These are phyloP conservation scores for Botrytis porri DNA, from an alignment of 2,329 filamentous ascomycete species.

Conservation along the genomic window DNA sequence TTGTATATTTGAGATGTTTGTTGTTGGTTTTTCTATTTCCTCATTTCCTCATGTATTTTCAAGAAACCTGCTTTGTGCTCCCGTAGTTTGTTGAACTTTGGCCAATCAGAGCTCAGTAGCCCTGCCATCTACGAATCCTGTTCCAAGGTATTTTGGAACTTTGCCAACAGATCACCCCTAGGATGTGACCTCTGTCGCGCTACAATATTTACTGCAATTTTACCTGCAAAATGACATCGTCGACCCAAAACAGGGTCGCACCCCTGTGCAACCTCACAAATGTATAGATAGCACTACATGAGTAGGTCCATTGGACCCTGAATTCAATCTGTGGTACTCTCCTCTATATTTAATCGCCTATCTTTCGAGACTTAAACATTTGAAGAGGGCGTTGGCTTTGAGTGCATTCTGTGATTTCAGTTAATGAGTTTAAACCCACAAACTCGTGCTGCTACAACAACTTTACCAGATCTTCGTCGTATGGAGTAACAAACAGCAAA, in stretches of 20 bases:
- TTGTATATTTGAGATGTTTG: too few relatives aligned
- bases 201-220: background rate
- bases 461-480: background rate
- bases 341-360: background rate
- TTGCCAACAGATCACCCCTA: background rate
- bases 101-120: background rate
- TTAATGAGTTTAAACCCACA: background rate
- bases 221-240: constrained; percentile 26
- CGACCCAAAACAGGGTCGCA: constrained; percentile 18
- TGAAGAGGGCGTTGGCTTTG: background rate
- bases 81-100: background rate
- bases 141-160: background rate
- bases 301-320: background rate
- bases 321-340: background rate
- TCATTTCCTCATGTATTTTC: background rate
- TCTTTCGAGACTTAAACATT: background rate
- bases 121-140: background rate
- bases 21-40: background rate
- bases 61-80: constrained; percentile 9
- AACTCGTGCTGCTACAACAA: background rate
- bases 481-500: background rate
- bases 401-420: too few relatives aligned
- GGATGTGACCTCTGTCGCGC: background rate
- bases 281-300: background rate
- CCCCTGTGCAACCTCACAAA: constrained; percentile 8